Percentiles rank a stretch among this genome's conserved stretches.
Conservation (phyloP, 2,329 filamentous ascomycete genomes). For the Pseudogymnoascus sp. region DNA sequence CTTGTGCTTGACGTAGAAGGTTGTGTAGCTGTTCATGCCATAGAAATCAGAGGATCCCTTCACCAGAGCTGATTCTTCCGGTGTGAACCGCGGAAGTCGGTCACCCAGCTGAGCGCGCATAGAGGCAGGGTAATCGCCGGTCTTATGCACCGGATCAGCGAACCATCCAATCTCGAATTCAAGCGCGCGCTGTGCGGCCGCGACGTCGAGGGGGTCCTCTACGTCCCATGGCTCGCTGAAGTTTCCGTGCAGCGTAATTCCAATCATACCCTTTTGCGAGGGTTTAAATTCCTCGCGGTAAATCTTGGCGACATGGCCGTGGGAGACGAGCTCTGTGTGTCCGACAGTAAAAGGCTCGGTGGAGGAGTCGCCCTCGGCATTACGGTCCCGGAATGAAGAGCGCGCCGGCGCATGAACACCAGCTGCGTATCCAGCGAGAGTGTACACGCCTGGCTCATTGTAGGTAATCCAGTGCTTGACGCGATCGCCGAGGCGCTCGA, state of each 20-base stretch:
- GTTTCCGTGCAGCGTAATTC: conserved; percentile 80
- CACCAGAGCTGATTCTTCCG: conserved; percentile 65
- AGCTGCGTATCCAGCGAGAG: conserved; percentile 69
- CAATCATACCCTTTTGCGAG: conserved; percentile 66
- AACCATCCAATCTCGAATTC: conserved; percentile 88
- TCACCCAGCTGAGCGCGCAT: conserved; percentile 76
- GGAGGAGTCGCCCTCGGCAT: conserved; percentile 60
- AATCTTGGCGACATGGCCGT: conserved; percentile 70
- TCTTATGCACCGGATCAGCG: conserved; percentile 71
- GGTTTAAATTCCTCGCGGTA: conserved; percentile 78
- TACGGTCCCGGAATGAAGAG: conserved; percentile 66
- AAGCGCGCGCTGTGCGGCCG: conserved; percentile 70
- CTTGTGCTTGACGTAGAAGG: conserved; percentile 75
- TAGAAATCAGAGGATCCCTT: conserved; percentile 85
- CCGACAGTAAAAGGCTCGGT: conserved; percentile 77
- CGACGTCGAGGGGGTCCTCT: conserved; percentile 65
- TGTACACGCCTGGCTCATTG: conserved; percentile 83
- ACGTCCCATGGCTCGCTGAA: conserved; percentile 77
- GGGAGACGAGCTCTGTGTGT: conserved; percentile 72
- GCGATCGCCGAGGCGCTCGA: conserved; percentile 28
- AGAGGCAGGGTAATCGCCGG: conserved; percentile 72
- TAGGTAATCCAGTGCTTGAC: conserved; percentile 81
- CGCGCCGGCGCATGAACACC: conserved; percentile 74
- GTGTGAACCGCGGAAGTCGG: conserved; percentile 65
- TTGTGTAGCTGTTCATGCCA: conserved; percentile 90